phyloP scores from a whole-genome alignment of 2,329 filamentous ascomycete species.

The Beauveria scarabaeidicola region DNA sequence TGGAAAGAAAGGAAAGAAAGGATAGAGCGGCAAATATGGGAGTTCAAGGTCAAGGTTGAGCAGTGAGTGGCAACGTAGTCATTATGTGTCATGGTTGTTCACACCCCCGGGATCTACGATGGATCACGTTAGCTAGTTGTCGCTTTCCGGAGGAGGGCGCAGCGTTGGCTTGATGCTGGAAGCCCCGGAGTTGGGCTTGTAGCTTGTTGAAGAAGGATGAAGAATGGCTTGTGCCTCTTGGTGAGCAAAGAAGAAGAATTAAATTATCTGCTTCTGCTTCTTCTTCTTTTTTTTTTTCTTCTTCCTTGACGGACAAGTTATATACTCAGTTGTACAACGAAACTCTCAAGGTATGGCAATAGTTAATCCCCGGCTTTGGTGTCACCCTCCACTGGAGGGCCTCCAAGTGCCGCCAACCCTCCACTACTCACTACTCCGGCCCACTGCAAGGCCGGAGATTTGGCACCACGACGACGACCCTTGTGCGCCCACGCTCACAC shows the following conservation, averaged over 20 bases:
- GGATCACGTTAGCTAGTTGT: not conserved
- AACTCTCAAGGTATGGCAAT: constrained; percentile 1
- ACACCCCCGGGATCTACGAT: not conserved
- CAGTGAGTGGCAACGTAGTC: not conserved
- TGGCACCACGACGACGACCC: not conserved
- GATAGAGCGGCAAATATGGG: not conserved
- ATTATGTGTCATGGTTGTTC: constrained; percentile 5
- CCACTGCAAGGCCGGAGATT: constrained; percentile 3
- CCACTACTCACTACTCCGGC: not conserved
- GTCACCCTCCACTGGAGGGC: not conserved
- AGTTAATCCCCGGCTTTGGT: not conserved
- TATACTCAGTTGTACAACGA: too few relatives aligned
- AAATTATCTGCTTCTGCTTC: too few relatives aligned
- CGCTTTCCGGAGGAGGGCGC: constrained; percentile 1
- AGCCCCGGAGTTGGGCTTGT: not conserved
- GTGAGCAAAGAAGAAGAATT: too few relatives aligned
- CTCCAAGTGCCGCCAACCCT: too few relatives aligned
- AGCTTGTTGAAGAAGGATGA: not conserved
- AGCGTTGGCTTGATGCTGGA: not conserved
- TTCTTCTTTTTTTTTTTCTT: not conserved
- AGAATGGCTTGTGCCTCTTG: not conserved
- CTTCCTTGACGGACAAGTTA: too few relatives aligned
- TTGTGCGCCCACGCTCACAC: not conserved
- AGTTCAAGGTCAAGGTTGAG: not conserved
- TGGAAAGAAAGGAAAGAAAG: not conserved